A percentile compares a stretch with the other conserved stretches of the same genome.
These are phyloP conservation scores for Tuber borchii DNA, from an alignment of 495 filamentous ascomycete species.

Conservation along the genomic window DNA sequence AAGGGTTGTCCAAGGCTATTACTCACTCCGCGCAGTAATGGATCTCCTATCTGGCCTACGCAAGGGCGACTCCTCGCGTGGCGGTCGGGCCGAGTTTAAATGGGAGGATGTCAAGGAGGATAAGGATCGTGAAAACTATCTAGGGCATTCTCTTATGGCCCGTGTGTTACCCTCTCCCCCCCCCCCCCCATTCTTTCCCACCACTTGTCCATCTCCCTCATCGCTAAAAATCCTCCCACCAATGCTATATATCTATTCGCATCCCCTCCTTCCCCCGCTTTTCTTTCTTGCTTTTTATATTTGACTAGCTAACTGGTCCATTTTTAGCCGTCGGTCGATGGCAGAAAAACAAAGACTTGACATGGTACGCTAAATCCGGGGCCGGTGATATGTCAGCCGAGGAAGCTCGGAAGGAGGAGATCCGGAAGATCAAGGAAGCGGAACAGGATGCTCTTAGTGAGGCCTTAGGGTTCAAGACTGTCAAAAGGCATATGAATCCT, in stretches of 20 bases:
- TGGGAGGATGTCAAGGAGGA: conserved; percentile 91
- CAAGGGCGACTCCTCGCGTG: conserved; percentile 80
- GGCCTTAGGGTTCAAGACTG: conserved; percentile 72
- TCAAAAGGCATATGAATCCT: conserved; percentile 42
- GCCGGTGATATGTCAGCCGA: conserved; percentile 40
- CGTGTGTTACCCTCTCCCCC: conserved; percentile 38
- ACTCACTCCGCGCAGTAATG: conserved; percentile 50
- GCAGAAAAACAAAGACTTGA: conserved; percentile 80
- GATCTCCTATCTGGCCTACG: conserved; percentile 88
- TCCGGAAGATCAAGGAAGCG: conserved; percentile 75
- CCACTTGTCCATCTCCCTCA: not conserved
- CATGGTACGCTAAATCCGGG: conserved; percentile 72
- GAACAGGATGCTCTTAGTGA: conserved; percentile 82
- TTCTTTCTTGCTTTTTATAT: not conserved
- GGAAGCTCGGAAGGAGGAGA: conserved; percentile 68
- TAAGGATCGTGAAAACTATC: conserved; percentile 88
- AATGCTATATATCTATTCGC: conserved; percentile 15
- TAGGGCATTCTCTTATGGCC: conserved; percentile 92
- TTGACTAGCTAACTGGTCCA: not conserved
- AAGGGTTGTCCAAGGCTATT: not conserved
- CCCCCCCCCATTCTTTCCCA: not conserved
- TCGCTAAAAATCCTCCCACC: not conserved
- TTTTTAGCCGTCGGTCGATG: conserved; percentile 74
- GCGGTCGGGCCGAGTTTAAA: conserved; percentile 85
- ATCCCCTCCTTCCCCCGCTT: not conserved